Conservation (phyloP, 2,329 filamentous ascomycete species). For the Venturia asperata region DNA sequence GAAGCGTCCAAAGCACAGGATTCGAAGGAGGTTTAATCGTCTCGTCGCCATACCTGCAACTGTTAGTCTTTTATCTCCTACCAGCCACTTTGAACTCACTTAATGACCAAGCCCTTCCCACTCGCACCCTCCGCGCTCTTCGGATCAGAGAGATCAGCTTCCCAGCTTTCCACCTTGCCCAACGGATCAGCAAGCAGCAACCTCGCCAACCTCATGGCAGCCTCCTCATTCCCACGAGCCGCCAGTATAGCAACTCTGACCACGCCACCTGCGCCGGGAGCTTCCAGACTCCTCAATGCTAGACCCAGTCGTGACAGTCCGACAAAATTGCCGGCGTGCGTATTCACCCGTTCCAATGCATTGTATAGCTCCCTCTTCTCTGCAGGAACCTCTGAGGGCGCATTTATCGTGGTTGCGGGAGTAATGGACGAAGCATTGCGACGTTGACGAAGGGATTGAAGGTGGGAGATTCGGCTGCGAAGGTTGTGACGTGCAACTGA, state of each 20-base stretch:
- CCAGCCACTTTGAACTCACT: conserved; percentile 27
- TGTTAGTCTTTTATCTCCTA: not conserved
- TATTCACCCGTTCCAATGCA: conserved; percentile 54
- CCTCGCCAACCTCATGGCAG: conserved; percentile 59
- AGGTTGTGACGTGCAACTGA: conserved; percentile 15
- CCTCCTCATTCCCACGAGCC: conserved; percentile 44
- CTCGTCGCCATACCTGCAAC: conserved; percentile 47
- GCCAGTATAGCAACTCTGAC: conserved; percentile 49
- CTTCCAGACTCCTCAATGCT: conserved; percentile 58
- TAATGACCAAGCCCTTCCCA: conserved; percentile 36
- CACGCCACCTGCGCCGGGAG: conserved; percentile 39
- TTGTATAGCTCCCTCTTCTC: conserved; percentile 41
- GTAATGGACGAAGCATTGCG: conserved; percentile 12
- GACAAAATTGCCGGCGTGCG: conserved; percentile 53
- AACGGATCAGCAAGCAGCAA: conserved; percentile 47
- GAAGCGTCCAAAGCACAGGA: conserved; percentile 53
- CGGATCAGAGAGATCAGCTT: conserved; percentile 30
- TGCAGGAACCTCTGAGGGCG: conserved; percentile 1
- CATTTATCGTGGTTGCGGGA: conserved; percentile 8
- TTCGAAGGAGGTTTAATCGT: conserved; percentile 40
- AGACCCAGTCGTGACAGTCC: conserved; percentile 66
- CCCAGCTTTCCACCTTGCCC: conserved; percentile 37
- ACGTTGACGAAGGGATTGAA: conserved; percentile 7
- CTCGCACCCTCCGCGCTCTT: conserved; percentile 26
- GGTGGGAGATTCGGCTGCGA: conserved; percentile 11